A percentile compares a stretch with the other conserved stretches of the same genome.
Conservation (phyloP, 2,329 filamentous ascomycete genomes). For the Fusarium annulatum region DNA sequence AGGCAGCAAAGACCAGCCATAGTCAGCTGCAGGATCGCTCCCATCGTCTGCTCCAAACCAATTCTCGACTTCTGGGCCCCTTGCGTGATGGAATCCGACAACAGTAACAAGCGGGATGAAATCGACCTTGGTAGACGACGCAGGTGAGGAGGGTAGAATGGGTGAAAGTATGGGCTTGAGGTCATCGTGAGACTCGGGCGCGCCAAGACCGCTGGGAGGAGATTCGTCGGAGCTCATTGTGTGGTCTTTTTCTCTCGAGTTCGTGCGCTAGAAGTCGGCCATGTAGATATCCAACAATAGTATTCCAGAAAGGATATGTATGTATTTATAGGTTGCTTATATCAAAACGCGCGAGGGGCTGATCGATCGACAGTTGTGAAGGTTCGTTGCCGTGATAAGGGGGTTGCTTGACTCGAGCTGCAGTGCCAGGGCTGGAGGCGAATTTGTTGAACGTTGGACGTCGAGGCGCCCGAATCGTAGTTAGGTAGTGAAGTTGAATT, state of each 20-base stretch:
- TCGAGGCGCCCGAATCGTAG: slow-evolving; percentile 15
- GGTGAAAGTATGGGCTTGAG: slow-evolving; percentile 48
- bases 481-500: background rate
- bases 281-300: slow-evolving; percentile 33
- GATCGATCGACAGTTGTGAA: slow-evolving; percentile 3
- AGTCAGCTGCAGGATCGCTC: slow-evolving; percentile 80
- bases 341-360: background rate
- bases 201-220: slow-evolving; percentile 36
- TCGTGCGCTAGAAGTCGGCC: slow-evolving; percentile 28
- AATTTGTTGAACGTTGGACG: slow-evolving; percentile 19
- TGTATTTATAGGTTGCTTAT: background rate
- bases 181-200: slow-evolving; percentile 39
- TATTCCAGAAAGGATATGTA: background rate
- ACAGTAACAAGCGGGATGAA: slow-evolving; percentile 80
- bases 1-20: slow-evolving; percentile 90
- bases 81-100: slow-evolving; percentile 86
- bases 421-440: background rate
- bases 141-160: slow-evolving; percentile 47
- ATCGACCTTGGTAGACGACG: slow-evolving; percentile 48
- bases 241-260: background rate
- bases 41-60: slow-evolving; percentile 86
- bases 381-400: slow-evolving; percentile 21
- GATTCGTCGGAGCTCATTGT: slow-evolving; percentile 48
- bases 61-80: slow-evolving; percentile 90
- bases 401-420: slow-evolving; percentile 14